Base-by-base conservation (phyloP, 257 asterid genomes). In the Eucommia ulmoides region DNA sequence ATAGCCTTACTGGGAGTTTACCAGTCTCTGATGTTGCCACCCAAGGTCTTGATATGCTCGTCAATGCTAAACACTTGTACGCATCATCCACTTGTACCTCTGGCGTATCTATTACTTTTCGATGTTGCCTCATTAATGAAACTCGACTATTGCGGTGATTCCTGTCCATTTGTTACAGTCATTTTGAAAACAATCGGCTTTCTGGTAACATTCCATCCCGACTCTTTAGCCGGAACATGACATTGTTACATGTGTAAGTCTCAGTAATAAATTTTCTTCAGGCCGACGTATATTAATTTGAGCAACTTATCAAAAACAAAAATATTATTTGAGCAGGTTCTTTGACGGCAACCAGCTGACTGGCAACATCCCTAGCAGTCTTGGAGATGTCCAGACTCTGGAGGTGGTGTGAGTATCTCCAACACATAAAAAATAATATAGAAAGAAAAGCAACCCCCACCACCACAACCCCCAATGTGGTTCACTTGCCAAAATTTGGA, bases 31-130 rank as follows among this genome's bases (percentile, higher is more conserved):
- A 8, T 45, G 81, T 81, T 54, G 71, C 51, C 59, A 23, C 61
- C 15, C 89, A 92, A 38, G 98, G 98, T 19, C 96, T 91, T 63
- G 98, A 91, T 70, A 71, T 66, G 98, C 96, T 91, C 53, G 38
- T 71, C 54, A 19, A 51, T 7, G 23, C 96, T 4, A 72, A 65
- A 25, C 98, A 91, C 78, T 91, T 91, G 98, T 91, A 81, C 22
- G 81, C 44, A 38, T 44, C 17, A 23, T 57, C 45, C 24, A 10
- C 19, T 52, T 26, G 45, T 35, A 18, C 44, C 41, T 52, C 23
- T 10, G 41, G 41, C 22, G 54, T 19, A 10, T 8, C 44, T 50
- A 41, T 2, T n/a, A 46, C 33, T 49, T 24, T 25, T 22, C 33
- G n/a, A n/a, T n/a, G n/a, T n/a, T n/a, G n/a, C n/a, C n/a, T n/a